Conservation (phyloP, 2,329 filamentous ascomycete genomes). For the Botrytis pseudocinerea region DNA sequence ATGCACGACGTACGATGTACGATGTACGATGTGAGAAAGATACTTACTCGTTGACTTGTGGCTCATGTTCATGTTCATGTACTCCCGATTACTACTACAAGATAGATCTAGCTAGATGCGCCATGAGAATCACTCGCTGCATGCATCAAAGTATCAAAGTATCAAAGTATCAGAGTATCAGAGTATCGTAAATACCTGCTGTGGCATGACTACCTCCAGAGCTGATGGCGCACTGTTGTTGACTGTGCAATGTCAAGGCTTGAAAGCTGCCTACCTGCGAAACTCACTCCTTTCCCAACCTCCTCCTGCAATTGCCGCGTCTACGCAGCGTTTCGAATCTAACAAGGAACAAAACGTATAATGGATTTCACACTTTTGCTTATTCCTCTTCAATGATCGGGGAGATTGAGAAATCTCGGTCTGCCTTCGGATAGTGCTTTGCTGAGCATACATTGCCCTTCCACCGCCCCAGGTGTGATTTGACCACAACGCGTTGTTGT, state of each 20-base stretch:
- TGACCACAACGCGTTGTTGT: not conserved
- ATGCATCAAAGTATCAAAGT: not conserved
- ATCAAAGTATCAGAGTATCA: not conserved
- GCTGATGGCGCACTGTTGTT: constrained; percentile 11
- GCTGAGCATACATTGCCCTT: not conserved
- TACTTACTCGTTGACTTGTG: not conserved
- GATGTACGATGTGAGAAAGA: not conserved
- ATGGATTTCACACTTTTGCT: not conserved
- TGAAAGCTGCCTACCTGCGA: not conserved
- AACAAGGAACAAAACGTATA: not conserved
- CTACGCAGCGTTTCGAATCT: constrained; percentile 3
- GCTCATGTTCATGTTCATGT: not conserved
- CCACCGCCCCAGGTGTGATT: not conserved
- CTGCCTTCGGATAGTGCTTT: not conserved
- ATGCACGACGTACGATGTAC: not conserved
- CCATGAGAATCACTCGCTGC: constrained; percentile 7
- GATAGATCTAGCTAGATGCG: not conserved
- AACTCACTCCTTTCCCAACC: constrained; percentile 9
- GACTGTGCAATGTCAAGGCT: not conserved
- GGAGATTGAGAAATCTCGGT: not conserved
- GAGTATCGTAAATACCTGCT: not conserved
- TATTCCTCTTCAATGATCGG: not conserved
- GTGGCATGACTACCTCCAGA: not conserved
- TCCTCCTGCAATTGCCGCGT: constrained; percentile 11
- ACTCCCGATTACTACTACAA: constrained; percentile 8